Evolutionary conservation across 176 grass and related monocot genomes (phyloP).

Genomic region (Raddia distichophylla): DNA sequence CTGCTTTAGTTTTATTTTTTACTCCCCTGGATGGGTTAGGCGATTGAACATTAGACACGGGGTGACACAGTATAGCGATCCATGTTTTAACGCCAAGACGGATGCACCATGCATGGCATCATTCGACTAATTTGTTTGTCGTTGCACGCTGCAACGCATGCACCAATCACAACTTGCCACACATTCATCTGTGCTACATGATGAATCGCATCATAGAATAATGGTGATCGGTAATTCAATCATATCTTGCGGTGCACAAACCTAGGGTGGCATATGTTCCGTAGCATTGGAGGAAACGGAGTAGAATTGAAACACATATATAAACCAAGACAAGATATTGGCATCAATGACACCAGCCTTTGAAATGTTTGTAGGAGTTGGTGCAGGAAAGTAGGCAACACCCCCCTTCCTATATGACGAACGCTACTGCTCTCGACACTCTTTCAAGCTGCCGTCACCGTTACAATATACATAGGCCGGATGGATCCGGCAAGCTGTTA

Average conservation of each 20-base stretch:
- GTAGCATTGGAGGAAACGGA: not conserved
- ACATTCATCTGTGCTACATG: not conserved
- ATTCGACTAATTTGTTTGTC: not conserved
- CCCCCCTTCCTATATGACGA: not conserved
- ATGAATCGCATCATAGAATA: not conserved
- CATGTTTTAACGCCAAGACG: not conserved
- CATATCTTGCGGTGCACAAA: not conserved
- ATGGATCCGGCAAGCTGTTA: not conserved
- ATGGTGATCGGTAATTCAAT: not conserved
- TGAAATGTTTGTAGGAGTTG: slow-evolving; percentile 33
- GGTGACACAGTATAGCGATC: not conserved
- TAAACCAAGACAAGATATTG: not conserved
- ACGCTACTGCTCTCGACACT: not conserved
- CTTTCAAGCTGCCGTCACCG: not conserved
- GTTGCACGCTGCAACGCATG: not conserved
- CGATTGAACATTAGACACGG: not conserved
- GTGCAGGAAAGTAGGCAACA: slow-evolving; percentile 10
- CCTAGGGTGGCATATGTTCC: not conserved
- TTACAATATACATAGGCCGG: not conserved
- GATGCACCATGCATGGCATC: not conserved
- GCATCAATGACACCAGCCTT: slow-evolving; percentile 34
- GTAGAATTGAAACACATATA: not conserved
- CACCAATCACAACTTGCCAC: not conserved
- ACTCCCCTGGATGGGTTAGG: not conserved
- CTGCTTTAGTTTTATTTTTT: too few species aligned